A percentile compares a stretch with the other conserved stretches of the same genome.
phyloP scores from a whole-genome alignment of 2,329 filamentous ascomycete genomes.

The Fusarium piperis region DNA sequence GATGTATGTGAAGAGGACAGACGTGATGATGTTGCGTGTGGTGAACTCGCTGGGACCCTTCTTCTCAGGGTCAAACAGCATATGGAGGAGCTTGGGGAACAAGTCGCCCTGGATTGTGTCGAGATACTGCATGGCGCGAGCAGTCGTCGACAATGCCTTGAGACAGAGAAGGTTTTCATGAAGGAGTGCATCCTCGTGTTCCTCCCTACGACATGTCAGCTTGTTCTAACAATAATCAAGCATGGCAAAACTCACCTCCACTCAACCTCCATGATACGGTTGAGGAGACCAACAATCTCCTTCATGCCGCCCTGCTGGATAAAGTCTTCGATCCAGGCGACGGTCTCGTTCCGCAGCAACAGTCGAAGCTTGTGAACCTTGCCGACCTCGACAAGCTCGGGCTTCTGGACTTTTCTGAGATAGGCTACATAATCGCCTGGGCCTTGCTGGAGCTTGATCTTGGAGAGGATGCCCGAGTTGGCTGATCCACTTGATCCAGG shows the following conservation, averaged over 20 bases:
- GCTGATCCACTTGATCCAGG: conserved; percentile 62
- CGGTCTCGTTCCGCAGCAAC: conserved; percentile 91
- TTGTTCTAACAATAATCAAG: neutral
- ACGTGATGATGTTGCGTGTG: conserved; percentile 89
- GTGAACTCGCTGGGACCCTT: conserved; percentile 98
- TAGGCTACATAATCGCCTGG: conserved; percentile 90
- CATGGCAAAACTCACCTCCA: conserved; percentile 78
- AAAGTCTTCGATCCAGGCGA: conserved; percentile 94
- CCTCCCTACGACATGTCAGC: conserved; percentile 69
- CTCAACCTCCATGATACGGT: conserved; percentile 94
- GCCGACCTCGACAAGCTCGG: conserved; percentile 88
- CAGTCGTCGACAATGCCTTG: conserved; percentile 94
- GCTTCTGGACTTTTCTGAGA: conserved; percentile 81
- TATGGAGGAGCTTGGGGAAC: conserved; percentile 84
- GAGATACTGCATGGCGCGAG: conserved; percentile 83
- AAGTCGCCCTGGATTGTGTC: conserved; percentile 81
- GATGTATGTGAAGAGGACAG: conserved; percentile 88
- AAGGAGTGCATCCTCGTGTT: conserved; percentile 92
- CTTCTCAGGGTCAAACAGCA: conserved; percentile 98
- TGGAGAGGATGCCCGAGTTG: conserved; percentile 68
- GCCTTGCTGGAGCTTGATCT: conserved; percentile 77
- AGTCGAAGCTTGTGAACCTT: conserved; percentile 93
- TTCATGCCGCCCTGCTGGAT: conserved; percentile 91
- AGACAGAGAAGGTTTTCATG: conserved; percentile 93
- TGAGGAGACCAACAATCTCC: conserved; percentile 85